Evolutionary conservation across 2,329 filamentous ascomycete genomes (phyloP), one percentile per base, ranked within the genome.

Genomic region (Neonectria neomacrospora): DNA sequence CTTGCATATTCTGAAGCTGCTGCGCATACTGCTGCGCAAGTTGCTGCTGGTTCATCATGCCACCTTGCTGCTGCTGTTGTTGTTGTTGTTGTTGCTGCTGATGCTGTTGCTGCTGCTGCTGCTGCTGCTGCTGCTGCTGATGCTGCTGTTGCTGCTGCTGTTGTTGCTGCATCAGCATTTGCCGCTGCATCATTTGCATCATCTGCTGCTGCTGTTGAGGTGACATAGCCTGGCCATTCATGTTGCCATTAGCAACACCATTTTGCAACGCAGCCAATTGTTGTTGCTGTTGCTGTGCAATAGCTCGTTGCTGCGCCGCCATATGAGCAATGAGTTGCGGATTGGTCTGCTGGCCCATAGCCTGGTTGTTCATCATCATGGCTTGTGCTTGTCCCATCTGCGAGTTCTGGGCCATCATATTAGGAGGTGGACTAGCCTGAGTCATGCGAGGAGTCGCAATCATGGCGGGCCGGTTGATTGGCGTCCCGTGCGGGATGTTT

Each of bases 351-450:
- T 76, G 77, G 48, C 76, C 77, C 72, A 83, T 79, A 44, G 77
- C 71, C 39, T 81, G 83, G 64, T 81, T 81, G 62, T 82, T 81
- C 80, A 88, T 85, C 75, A 87, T 82, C 77, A 87, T 83, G 54
- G 67, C 71, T 32, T 77, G 71, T 18, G 81, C 80, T 23, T 64
- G 64, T 22, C 82, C 81, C 77, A 87, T 83, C 70, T 86, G 85
- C 61, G 85, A 85, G 64, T 81, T 82, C 59, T 87, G 85, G 1
- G 83, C 80, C 82, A 89, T 86, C 80, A 86, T 85, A 41, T 80
- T 81, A 47, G 87, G 86, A 48, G 87, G 84, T 20, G 88, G 87
- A 72, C 88, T 90, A 26, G 83, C 85, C 75, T 90, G 88, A 30
- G 79, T 82, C 83, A 90, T 88, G 60, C 87, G 85, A 48, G 88